Conservation (phyloP, 2,329 filamentous ascomycete species). For the Botrytis porri region DNA sequence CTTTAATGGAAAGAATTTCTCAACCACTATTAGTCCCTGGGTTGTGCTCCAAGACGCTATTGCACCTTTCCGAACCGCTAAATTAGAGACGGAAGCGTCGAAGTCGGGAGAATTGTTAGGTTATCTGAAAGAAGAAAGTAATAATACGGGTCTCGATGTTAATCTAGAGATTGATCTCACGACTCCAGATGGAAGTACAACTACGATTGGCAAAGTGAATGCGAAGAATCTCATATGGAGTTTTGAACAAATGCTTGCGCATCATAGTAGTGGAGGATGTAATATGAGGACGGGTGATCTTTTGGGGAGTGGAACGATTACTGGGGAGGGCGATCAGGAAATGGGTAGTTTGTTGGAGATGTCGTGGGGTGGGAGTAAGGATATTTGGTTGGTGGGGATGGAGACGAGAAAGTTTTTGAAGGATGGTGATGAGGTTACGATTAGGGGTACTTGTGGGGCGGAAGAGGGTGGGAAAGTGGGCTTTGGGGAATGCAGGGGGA, state of each 20-base stretch:
- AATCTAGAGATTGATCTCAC: slow-evolving; percentile 62
- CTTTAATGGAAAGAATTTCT: slow-evolving; percentile 83
- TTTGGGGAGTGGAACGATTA: slow-evolving; percentile 76
- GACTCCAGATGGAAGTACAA: slow-evolving; percentile 49
- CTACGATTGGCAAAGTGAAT: slow-evolving; percentile 58
- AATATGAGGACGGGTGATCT: slow-evolving; percentile 71
- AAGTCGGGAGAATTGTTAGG: slow-evolving; percentile 55
- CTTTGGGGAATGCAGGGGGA: slow-evolving; percentile 71
- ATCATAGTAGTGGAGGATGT: slow-evolving; percentile 75
- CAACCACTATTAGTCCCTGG: slow-evolving; percentile 74
- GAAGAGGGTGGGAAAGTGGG: slow-evolving; percentile 66
- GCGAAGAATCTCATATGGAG: slow-evolving; percentile 73
- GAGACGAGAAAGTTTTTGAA: slow-evolving; percentile 69
- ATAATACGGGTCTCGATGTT: slow-evolving; percentile 65
- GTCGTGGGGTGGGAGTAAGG: slow-evolving; percentile 64
- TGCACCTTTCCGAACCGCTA: slow-evolving; percentile 59
- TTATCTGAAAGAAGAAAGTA: slow-evolving; percentile 61
- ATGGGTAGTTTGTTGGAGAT: slow-evolving; percentile 72
- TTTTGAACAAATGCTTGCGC: slow-evolving; percentile 78
- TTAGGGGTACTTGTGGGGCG: slow-evolving; percentile 62
- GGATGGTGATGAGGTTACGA: slow-evolving; percentile 68
- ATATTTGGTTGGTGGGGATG: slow-evolving; percentile 59
- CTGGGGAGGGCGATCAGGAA: slow-evolving; percentile 52
- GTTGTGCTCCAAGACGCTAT: slow-evolving; percentile 74
- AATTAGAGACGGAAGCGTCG: slow-evolving; percentile 41